Evolutionary conservation across 169 alveolate species (phyloP).

Genomic region (Theileria parva): DNA sequence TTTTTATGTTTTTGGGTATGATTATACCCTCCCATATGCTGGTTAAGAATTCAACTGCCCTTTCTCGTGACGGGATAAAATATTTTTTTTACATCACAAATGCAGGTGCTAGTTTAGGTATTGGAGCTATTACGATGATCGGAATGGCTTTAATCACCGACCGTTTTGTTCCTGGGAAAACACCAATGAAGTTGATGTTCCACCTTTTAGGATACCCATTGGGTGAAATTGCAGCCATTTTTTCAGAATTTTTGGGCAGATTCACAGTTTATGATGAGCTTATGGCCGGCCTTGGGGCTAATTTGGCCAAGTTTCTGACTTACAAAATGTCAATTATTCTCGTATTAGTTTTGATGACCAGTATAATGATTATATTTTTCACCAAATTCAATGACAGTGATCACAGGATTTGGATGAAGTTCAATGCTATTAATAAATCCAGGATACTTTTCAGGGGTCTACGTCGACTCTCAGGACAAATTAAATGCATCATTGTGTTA

Average conservation of each 20-base stretch:
- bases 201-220: not conserved
- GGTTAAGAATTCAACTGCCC: not conserved
- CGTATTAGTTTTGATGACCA: not conserved
- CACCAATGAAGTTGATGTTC: not conserved
- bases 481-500: no score
- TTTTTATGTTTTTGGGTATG: not conserved
- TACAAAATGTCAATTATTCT: not conserved
- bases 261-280: not conserved
- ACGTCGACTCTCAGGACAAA: not conserved
- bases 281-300: not conserved
- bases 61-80: not conserved
- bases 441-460: not conserved
- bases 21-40: not conserved
- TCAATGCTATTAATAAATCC: not conserved
- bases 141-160: not conserved
- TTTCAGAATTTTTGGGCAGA: not conserved
- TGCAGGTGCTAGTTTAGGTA: not conserved
- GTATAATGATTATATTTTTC: not conserved
- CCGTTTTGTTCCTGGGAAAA: not conserved
- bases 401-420: not conserved
- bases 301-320: not conserved
- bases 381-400: not conserved
- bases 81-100: no score
- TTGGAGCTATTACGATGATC: not conserved
- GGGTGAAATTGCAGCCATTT: not conserved